phyloP scores from a whole-genome alignment of 2,329 filamentous ascomycete genomes.

The Zopfia rhizophila region DNA sequence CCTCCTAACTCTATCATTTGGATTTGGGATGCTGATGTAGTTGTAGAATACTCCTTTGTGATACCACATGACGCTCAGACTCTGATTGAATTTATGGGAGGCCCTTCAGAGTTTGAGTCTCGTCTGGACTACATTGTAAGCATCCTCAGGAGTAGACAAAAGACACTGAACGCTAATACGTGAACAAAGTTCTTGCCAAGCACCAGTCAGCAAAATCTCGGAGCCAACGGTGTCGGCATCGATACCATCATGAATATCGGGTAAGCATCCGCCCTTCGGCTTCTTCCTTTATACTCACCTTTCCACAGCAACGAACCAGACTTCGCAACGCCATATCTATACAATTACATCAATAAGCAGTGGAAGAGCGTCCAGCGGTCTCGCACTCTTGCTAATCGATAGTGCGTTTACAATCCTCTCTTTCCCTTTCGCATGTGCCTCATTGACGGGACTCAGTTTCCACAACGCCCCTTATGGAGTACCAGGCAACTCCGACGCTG shows the following conservation, averaged over 20 bases:
- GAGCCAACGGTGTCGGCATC: conserved; percentile 14
- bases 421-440: conserved; percentile 12
- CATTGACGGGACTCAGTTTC: conserved; percentile 26
- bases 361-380: conserved; percentile 12
- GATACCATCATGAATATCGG: no score
- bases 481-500: conserved; percentile 56
- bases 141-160: no score
- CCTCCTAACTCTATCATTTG: neutral
- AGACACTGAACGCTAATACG: no score
- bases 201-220: conserved; percentile 12
- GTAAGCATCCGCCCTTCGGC: no score
- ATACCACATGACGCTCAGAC: conserved; percentile 47
- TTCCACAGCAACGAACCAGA: conserved; percentile 36
- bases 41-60: conserved; percentile 44
- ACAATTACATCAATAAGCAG: conserved; percentile 38
- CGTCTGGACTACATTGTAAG: conserved; percentile 50
- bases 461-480: conserved; percentile 45
- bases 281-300: no score
- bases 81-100: conserved; percentile 52
- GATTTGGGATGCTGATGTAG: neutral
- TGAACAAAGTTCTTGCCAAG: conserved; percentile 41
- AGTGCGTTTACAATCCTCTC: conserved; percentile 40
- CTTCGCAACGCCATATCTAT: conserved; percentile 38
- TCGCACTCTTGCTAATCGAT: conserved; percentile 40
- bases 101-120: conserved; percentile 40